Percentiles rank a stretch among this genome's conserved stretches.
Evolutionary conservation across 108 stramenopile genomes (phyloP).

Genomic region (Asterionellopsis glacialis): DNA sequence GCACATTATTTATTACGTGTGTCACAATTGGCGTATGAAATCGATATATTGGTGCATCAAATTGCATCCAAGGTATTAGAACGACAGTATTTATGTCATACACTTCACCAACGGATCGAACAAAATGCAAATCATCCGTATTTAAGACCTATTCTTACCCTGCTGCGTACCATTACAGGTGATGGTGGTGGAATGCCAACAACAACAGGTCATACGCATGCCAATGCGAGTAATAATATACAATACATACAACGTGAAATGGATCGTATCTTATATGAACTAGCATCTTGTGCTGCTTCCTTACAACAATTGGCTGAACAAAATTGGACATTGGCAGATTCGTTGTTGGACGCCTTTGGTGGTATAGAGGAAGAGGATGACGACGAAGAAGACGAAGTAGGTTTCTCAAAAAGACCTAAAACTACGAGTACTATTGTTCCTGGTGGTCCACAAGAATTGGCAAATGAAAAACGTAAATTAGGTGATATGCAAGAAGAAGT

Average conservation of each 20-base stretch:
- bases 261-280: not conserved
- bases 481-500: slow-evolving; percentile 1
- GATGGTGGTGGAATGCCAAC: not conserved
- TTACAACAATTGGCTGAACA: not conserved
- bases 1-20: not conserved
- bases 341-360: not conserved
- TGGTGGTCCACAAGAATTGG: not conserved
- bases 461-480: not conserved
- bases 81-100: not conserved
- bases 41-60: not conserved
- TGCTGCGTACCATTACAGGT: not conserved
- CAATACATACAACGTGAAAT: not conserved
- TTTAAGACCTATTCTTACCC: not conserved
- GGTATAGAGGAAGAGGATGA: not conserved
- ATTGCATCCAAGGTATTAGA: not conserved
- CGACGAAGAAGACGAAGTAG: not conserved
- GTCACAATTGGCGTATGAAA: not conserved
- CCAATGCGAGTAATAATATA: too few species aligned
- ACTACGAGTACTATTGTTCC: not conserved
- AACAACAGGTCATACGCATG: too few species aligned
- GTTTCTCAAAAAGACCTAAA: too few species aligned
- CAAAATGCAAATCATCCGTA: not conserved
- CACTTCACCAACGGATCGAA: not conserved
- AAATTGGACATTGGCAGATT: slow-evolving; percentile 2
- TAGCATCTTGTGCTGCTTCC: not conserved